Conservation (phyloP, 352 stramenopile genomes). For the Achlya hypogyna region DNA sequence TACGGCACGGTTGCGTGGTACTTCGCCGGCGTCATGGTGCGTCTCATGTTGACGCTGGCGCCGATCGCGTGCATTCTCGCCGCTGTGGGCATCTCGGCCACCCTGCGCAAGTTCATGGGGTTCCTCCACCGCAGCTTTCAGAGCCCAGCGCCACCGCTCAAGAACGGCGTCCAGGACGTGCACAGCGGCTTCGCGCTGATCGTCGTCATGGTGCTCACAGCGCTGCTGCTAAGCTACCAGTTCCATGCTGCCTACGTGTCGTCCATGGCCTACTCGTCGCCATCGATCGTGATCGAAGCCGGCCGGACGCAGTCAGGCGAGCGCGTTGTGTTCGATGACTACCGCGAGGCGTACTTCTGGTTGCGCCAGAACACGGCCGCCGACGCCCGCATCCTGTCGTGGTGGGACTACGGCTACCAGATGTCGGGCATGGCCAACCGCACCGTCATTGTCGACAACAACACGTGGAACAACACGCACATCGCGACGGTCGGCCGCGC, state of each 20-base stretch:
- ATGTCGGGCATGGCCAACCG: constrained; percentile 86
- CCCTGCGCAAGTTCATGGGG: constrained; percentile 69
- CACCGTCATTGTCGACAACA: constrained; percentile 63
- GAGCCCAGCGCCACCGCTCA: constrained; percentile 28
- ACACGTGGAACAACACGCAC: constrained; percentile 76
- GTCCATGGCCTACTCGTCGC: constrained; percentile 86
- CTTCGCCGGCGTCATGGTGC: constrained; percentile 89
- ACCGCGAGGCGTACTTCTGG: constrained; percentile 92
- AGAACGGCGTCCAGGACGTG: constrained; percentile 56
- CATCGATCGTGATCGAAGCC: constrained; percentile 88
- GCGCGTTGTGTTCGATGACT: constrained; percentile 94
- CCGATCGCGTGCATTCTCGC: constrained; percentile 89
- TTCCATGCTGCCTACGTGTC: constrained; percentile 86
- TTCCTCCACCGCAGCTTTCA: constrained; percentile 32
- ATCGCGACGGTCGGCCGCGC: constrained; percentile 61
- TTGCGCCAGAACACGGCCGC: constrained; percentile 83
- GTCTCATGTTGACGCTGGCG: constrained; percentile 87
- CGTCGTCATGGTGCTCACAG: constrained; percentile 47
- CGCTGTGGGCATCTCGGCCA: constrained; percentile 75
- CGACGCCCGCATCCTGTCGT: constrained; percentile 82
- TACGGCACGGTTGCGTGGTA: constrained; percentile 90
- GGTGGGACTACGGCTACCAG: constrained; percentile 91
- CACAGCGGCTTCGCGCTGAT: constrained; percentile 42
- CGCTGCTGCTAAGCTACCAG: constrained; percentile 79
- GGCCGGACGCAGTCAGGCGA: constrained; percentile 55